These are phyloP conservation scores for Scutellaria galericulata DNA, from an alignment of 257 asterid species.

Conservation along the genomic window DNA sequence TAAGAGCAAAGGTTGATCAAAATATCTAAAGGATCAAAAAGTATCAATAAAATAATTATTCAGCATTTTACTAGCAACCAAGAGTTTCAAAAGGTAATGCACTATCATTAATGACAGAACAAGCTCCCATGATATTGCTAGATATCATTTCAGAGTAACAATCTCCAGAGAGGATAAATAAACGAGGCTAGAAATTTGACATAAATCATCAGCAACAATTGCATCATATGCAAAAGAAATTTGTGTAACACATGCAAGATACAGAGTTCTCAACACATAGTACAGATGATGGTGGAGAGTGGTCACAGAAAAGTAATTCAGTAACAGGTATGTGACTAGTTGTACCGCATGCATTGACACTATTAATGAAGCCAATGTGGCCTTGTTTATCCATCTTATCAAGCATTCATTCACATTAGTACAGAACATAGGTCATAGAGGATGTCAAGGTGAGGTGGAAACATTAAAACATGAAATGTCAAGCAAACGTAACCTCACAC, in stretches of 20 bases:
- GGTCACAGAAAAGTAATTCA: not conserved
- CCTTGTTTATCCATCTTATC: not conserved
- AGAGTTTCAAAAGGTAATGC: not conserved
- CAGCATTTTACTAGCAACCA: not conserved
- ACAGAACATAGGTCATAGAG: slow-evolving; percentile 5
- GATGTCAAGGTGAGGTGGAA: slow-evolving; percentile 1
- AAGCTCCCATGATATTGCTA: not conserved
- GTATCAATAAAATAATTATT: not conserved
- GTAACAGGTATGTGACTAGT: not conserved
- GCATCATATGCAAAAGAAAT: slow-evolving; percentile 1
- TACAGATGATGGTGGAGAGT: not conserved
- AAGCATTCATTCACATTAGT: slow-evolving; percentile 3
- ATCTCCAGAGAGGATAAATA: not conserved
- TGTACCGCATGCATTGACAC: not conserved
- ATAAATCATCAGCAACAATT: not conserved
- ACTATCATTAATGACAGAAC: slow-evolving; percentile 3
- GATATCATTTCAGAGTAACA: not conserved
- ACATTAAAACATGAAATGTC: no score
- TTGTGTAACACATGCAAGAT: not conserved
- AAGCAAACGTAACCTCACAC: not conserved
- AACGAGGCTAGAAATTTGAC: slow-evolving; percentile 1
- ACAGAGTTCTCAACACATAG: not conserved
- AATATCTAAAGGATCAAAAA: not conserved
- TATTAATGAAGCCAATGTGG: not conserved
- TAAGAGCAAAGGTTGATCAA: not conserved